Base-by-base conservation (phyloP, 2,329 filamentous ascomycete species). In the Curvularia sp. region DNA sequence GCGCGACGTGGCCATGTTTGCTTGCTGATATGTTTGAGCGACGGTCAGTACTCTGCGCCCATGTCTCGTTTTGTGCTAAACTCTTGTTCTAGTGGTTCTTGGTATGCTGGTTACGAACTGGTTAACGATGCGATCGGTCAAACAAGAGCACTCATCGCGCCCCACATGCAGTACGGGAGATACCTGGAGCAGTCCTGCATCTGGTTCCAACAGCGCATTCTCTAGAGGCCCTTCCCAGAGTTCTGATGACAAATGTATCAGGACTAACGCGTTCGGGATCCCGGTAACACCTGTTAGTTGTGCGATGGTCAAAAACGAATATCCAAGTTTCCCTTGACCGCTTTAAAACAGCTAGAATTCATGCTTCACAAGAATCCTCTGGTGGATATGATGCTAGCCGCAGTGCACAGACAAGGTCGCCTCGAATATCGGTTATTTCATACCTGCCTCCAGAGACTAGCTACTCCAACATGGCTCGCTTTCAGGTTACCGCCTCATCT, bases 1-100 rank as follows among this genome's bases (percentile, higher is more conserved):
- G 66, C 69, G n/a, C 69, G 72, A 44, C 63, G 68, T 20, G 73
- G 72, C 3, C 78, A 77, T 64, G 61, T 74, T 2, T 80, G 77
- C 52, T 74, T 76, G 42, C 63, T 72, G 2, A 69, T 75, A 24
- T 79, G 78, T 55, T 68, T 75, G 3, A 61, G 74, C 38, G 78
- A 80, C 58, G 68, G 77, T 79, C 62, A 63, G 75, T 67, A 10
- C 9, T 41, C 49, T n/a, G 7, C 9, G 2, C 18, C 20, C 8
- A 28, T 26, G 30, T 20, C 7, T 31, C 0, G 10, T 13, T 13
- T 18, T 2, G 13, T 18, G 50, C 57, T 64, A 15, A 65, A 18
- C 6, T 4, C 8, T 31, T 10, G 18, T 35, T 35, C 9, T 33
- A 67, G 64, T 67, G 39, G 62, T 60, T 18, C 26, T 66, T 22